Conservation (phyloP, 2,329 filamentous ascomycete species). For the Pseudocercospora eumusae region DNA sequence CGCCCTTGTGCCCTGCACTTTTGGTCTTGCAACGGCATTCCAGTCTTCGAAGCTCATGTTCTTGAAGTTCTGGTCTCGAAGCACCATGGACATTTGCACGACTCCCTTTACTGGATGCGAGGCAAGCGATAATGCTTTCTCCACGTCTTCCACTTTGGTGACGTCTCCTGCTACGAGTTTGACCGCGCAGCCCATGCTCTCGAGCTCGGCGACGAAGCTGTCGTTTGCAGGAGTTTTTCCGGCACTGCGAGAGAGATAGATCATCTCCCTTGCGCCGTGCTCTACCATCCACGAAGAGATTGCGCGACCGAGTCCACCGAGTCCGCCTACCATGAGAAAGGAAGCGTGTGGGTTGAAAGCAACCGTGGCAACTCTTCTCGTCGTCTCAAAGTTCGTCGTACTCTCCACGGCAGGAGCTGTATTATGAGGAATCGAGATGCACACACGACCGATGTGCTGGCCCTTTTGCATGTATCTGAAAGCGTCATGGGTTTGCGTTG, state of each 20-base stretch:
- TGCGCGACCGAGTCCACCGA: slow-evolving; percentile 29
- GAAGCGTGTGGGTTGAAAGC: slow-evolving; percentile 12
- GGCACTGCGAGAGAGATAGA: slow-evolving; percentile 25
- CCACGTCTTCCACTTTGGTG: slow-evolving; percentile 7
- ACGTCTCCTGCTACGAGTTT: slow-evolving; percentile 1
- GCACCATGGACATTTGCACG: slow-evolving; percentile 18
- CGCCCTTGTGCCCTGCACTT: slow-evolving; percentile 14
- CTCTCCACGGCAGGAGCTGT: too few relatives aligned
- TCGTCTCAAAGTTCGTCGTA: too few relatives aligned
- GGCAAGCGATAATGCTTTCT: slow-evolving; percentile 28
- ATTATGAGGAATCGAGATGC: slow-evolving; percentile 14
- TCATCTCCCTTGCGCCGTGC: slow-evolving; percentile 24
- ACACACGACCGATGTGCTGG: slow-evolving; percentile 30
- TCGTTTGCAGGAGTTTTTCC: not conserved
- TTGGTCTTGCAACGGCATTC: not conserved
- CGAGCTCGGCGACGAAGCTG: not conserved
- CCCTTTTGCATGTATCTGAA: slow-evolving; percentile 27
- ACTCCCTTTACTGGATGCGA: slow-evolving; percentile 11
- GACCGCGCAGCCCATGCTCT: slow-evolving; percentile 4
- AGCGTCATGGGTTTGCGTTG: slow-evolving; percentile 15
- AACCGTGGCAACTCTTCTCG: too few relatives aligned
- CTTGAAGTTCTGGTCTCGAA: slow-evolving; percentile 13
- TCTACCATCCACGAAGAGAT: slow-evolving; percentile 29
- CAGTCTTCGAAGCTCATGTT: slow-evolving; percentile 18
- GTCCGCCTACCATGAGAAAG: slow-evolving; percentile 31